Percentiles rank a stretch among this genome's conserved stretches.
Evolutionary conservation across 2,329 filamentous ascomycete genomes (phyloP).

Genomic region (Metarhizium anisopliae): DNA sequence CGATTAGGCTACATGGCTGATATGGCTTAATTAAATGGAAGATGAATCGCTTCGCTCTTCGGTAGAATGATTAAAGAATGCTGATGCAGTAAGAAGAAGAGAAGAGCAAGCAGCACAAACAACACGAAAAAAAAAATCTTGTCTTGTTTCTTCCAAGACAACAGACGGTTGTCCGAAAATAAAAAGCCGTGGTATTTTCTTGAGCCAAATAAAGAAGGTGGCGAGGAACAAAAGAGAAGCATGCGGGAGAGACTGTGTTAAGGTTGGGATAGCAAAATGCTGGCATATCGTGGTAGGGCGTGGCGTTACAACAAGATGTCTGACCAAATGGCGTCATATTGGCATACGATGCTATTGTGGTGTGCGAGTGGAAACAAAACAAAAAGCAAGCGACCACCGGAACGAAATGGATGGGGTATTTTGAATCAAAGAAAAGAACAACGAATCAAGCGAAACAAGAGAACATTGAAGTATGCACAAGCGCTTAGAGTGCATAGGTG

Average conservation of each 20-base stretch:
- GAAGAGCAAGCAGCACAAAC: background rate
- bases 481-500: slow-evolving; percentile 21
- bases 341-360: background rate
- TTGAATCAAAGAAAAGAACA: background rate
- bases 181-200: background rate
- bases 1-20: background rate
- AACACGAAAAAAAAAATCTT: background rate
- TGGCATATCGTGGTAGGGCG: background rate
- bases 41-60: background rate
- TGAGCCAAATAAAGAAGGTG: background rate
- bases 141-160: background rate
- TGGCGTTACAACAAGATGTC: background rate
- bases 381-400: background rate
- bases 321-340: background rate
- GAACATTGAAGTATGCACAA: background rate
- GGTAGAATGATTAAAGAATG: background rate
- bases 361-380: background rate
- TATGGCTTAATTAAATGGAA: background rate
- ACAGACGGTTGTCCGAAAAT: background rate
- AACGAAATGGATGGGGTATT: background rate
- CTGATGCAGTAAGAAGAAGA: background rate
- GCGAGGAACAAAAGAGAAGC: background rate
- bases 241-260: background rate
- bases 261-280: background rate
- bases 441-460: background rate